Evolutionary conservation across 768 basidiomycete species (phyloP), one percentile per base, ranked within the genome.

Genomic region (Leccinellum rugosiceps): DNA sequence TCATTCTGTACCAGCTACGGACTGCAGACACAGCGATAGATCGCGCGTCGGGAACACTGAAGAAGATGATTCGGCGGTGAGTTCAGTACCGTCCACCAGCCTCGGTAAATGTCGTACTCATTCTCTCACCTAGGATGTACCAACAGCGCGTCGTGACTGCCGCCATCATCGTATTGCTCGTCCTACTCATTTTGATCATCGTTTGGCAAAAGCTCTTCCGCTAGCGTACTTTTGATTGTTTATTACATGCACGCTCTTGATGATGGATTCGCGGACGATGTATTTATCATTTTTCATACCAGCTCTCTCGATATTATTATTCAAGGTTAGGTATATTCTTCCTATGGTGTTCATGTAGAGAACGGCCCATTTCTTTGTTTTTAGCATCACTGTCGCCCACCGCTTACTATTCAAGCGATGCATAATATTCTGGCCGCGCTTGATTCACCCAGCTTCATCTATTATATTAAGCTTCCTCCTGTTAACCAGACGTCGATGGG

Each of bases 31-130:
- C 81, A 19, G 87, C 90, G 5, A 94, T 99, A 66, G 93, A 95
- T 72, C 83, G 90, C 38, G 96, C 97, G 28, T 88, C 92, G 3
- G 87, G 87, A 13, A 98, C 95, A 44, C 75, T 99, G 51, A 96
- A 89, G 78, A 88, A 90, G 74, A 98, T 98, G 96, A 89, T 98
- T 56, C 81, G 88, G 76, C 86, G 92, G 97, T 97, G 72, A 63
- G 87, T 76, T 49, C 14, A 48, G 52, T 52, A 5, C 34, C 28
- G 23, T 41, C 25, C 28, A 6, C n/a, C 57, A 7, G 51, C 47
- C 50, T 50, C 52, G 19, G 50, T 56, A 56, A 50, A 65, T 31
- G 26, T 17, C 38, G 52, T 57, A 34, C 46, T 64, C 23, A 59
- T 59, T 59, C 46, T 75, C 67, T 70, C 34, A 50, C 31, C 17